Percentiles rank a stretch among this genome's conserved stretches.
phyloP scores from a whole-genome alignment of 805 yeast species.

The Clavispora phyllophila region DNA sequence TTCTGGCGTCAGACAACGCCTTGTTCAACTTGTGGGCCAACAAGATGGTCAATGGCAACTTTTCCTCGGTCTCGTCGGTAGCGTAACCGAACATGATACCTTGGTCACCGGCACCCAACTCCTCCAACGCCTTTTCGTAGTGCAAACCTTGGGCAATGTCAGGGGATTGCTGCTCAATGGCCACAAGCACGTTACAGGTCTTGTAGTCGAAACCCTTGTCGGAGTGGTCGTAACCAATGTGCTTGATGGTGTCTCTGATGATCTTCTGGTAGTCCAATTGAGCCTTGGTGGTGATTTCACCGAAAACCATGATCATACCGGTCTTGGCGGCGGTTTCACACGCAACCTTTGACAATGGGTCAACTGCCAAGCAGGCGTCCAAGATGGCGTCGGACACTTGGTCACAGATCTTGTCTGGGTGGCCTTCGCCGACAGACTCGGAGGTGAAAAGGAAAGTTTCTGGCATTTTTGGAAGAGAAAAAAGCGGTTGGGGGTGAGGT shows the following conservation, averaged over 20 bases:
- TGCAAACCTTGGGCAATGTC: constrained; percentile 99
- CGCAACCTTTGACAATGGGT: constrained; percentile 97
- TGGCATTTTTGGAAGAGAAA: constrained; percentile 11
- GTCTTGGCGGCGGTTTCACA: constrained; percentile 99
- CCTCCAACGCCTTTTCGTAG: constrained; percentile 91
- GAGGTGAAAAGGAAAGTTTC: constrained; percentile 65
- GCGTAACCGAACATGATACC: constrained; percentile 99
- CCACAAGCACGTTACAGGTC: constrained; percentile 98
- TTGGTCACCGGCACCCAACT: constrained; percentile 99
- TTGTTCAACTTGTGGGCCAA: constrained; percentile 94
- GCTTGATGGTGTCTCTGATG: constrained; percentile 96
- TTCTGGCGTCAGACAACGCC: constrained; percentile 95
- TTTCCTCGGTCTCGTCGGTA: constrained; percentile 97
- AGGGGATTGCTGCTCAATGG: constrained; percentile 98
- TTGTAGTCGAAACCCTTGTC: constrained; percentile 98
- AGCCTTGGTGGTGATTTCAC: constrained; percentile 98
- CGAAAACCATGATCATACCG: constrained; percentile 98
- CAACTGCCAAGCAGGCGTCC: constrained; percentile 93
- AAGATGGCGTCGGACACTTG: constrained; percentile 98
- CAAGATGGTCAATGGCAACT: constrained; percentile 89
- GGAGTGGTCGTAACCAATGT: constrained; percentile 94
- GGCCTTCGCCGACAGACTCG: constrained; percentile 92
- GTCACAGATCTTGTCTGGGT: constrained; percentile 96
- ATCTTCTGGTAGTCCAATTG: constrained; percentile 93
- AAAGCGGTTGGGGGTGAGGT: not conserved